Conservation (phyloP, 257 asterid genomes). For the Nicotiana tabacum region DNA sequence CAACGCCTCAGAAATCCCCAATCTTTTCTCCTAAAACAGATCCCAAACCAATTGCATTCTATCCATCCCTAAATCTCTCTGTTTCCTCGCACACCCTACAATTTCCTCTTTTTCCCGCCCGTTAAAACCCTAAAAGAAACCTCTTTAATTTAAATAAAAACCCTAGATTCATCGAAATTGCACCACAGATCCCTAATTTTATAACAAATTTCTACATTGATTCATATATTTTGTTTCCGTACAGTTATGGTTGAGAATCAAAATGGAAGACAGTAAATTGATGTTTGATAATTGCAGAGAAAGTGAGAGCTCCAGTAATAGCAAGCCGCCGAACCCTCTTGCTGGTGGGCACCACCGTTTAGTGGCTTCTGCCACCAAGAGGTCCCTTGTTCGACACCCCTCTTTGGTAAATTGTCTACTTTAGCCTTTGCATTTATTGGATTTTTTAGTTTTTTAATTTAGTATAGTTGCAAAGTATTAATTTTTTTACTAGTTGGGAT, state of each 20-base stretch:
- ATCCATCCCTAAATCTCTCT: not conserved
- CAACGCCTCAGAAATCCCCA: not conserved
- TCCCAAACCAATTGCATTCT: not conserved
- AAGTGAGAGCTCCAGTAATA: slow-evolving; percentile 46
- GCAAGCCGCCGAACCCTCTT: slow-evolving; percentile 67
- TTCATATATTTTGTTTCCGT: not conserved
- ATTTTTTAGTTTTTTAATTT: not conserved
- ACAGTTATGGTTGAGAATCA: slow-evolving; percentile 56
- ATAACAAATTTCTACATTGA: not conserved
- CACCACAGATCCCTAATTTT: slow-evolving; percentile 1
- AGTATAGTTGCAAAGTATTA: not conserved
- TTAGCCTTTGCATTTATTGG: not conserved
- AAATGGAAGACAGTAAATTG: slow-evolving; percentile 77
- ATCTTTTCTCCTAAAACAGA: not conserved
- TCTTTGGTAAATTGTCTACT: slow-evolving; percentile 48
- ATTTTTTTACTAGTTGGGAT: not conserved
- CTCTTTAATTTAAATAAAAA: not conserved
- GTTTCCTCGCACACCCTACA: slow-evolving; percentile 7
- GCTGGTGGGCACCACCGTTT: slow-evolving; percentile 40
- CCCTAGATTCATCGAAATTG: slow-evolving; percentile 4
- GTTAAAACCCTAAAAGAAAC: not conserved
- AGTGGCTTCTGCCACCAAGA: slow-evolving; percentile 25
- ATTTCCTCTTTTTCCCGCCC: slow-evolving; percentile 2
- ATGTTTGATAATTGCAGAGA: slow-evolving; percentile 32
- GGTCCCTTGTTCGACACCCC: slow-evolving; percentile 57